phyloP scores from a whole-genome alignment of 176 grass and related monocot species.

The Cenchrus americanus region DNA sequence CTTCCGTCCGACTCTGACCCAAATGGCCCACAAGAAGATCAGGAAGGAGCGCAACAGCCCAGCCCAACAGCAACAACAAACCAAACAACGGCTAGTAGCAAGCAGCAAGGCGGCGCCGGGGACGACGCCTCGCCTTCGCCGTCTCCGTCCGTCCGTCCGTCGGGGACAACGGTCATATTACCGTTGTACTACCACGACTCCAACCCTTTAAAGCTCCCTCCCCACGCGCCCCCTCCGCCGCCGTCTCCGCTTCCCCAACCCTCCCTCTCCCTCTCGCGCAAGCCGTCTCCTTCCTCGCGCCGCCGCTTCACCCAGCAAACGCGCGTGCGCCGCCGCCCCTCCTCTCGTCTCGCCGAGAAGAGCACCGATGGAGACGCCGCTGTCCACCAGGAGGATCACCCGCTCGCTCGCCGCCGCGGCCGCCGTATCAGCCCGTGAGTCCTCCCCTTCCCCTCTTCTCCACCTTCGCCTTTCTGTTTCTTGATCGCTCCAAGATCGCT shows the following conservation, averaged over 20 bases:
- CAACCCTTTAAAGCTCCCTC: conserved; percentile 17
- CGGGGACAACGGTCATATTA: conserved; percentile 54
- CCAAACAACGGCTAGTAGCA: conserved; percentile 22
- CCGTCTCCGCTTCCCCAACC: not conserved
- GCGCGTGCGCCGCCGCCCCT: not conserved
- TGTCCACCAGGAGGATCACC: conserved; percentile 56
- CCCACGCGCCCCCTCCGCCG: not conserved
- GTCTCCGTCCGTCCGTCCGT: not conserved
- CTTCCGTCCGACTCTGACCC: no score
- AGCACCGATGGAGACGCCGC: conserved; percentile 64
- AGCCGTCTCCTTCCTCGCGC: not conserved
- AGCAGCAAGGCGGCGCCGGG: not conserved
- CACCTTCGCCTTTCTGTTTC: not conserved
- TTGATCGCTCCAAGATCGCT: not conserved
- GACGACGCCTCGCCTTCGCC: not conserved
- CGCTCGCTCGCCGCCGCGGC: conserved; percentile 49
- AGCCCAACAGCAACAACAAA: not conserved
- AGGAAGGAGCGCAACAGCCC: not conserved
- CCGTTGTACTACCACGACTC: conserved; percentile 42
- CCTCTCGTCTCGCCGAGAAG: not conserved
- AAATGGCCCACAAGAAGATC: not conserved
- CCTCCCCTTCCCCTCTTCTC: no score
- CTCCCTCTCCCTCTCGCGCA: not conserved
- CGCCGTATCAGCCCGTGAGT: conserved; percentile 40
- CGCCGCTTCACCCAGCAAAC: not conserved